These are phyloP conservation scores for Nakaseomyces kungkrabaensis DNA, from an alignment of 1,139 yeast species.

Conservation along the genomic window DNA sequence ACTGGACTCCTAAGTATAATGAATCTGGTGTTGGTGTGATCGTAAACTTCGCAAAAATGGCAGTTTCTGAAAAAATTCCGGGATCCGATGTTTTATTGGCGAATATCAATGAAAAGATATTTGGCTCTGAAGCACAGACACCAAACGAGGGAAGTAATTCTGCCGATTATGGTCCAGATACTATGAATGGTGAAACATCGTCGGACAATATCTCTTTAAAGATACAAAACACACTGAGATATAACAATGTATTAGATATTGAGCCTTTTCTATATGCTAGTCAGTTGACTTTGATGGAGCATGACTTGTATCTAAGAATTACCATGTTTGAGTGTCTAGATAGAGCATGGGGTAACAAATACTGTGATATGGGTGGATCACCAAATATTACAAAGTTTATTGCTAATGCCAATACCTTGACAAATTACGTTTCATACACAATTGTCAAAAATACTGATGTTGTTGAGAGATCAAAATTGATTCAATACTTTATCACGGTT, in stretches of 20 bases:
- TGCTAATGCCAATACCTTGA: constrained; percentile 66
- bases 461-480: constrained; percentile 56
- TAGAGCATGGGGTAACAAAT: constrained; percentile 66
- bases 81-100: constrained; percentile 32
- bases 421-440: constrained; percentile 74
- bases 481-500: constrained; percentile 66
- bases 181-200: not conserved
- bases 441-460: constrained; percentile 54
- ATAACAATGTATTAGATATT: constrained; percentile 43
- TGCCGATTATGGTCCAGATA: not conserved
- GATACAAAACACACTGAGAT: constrained; percentile 4
- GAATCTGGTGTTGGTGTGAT: constrained; percentile 41
- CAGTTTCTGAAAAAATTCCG: constrained; percentile 39
- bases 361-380: constrained; percentile 47
- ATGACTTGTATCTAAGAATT: constrained; percentile 53
- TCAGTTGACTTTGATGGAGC: constrained; percentile 71
- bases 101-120: constrained; percentile 22
- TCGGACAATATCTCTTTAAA: constrained; percentile 3
- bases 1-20: constrained; percentile 65
- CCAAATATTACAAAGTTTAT: constrained; percentile 54
- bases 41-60: constrained; percentile 51
- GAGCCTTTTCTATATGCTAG: constrained; percentile 73
- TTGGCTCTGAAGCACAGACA: constrained; percentile 5
- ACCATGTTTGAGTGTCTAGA: constrained; percentile 66
- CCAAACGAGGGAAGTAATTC: not conserved